Conservation (phyloP, 129 eudicot genomes). For the Sambucus nigra region DNA sequence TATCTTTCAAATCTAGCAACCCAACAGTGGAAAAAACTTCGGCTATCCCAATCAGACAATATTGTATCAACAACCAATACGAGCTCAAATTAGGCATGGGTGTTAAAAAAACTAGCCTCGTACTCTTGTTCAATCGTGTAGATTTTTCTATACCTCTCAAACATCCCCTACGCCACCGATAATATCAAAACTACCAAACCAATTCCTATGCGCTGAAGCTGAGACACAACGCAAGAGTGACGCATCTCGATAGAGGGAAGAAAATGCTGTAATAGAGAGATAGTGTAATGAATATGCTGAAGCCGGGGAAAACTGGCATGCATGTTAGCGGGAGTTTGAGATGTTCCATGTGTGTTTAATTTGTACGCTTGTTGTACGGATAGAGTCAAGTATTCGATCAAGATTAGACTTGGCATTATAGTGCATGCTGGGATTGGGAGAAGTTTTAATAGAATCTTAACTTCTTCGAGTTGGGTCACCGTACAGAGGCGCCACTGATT, state of each 20-base stretch:
- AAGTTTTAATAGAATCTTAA: conserved; percentile 63
- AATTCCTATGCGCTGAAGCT: conserved; percentile 88
- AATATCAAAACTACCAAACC: conserved; percentile 74
- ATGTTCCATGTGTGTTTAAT: conserved; percentile 65
- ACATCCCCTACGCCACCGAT: conserved; percentile 81
- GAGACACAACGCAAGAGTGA: conserved; percentile 91
- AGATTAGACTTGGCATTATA: conserved; percentile 59
- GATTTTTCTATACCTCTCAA: conserved; percentile 75
- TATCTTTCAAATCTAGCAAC: conserved; percentile 72
- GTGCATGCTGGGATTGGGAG: conserved; percentile 85
- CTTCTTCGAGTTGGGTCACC: conserved; percentile 93
- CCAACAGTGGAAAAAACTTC: conserved; percentile 90
- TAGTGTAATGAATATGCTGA: conserved; percentile 71
- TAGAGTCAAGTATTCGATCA: conserved; percentile 75
- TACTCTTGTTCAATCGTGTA: conserved; percentile 65
- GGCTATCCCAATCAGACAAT: conserved; percentile 84
- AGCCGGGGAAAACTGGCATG: conserved; percentile 96
- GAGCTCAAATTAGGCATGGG: conserved; percentile 81
- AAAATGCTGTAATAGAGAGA: conserved; percentile 69
- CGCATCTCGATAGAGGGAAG: conserved; percentile 67
- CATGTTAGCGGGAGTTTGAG: conserved; percentile 89
- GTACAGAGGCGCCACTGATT: conserved; percentile 89
- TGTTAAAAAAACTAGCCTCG: conserved; percentile 61
- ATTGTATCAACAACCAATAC: conserved; percentile 85
- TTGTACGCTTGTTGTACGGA: conserved; percentile 94